Evolutionary conservation across 352 stramenopile species (phyloP).

Genomic region (Phytopythium montanum): DNA sequence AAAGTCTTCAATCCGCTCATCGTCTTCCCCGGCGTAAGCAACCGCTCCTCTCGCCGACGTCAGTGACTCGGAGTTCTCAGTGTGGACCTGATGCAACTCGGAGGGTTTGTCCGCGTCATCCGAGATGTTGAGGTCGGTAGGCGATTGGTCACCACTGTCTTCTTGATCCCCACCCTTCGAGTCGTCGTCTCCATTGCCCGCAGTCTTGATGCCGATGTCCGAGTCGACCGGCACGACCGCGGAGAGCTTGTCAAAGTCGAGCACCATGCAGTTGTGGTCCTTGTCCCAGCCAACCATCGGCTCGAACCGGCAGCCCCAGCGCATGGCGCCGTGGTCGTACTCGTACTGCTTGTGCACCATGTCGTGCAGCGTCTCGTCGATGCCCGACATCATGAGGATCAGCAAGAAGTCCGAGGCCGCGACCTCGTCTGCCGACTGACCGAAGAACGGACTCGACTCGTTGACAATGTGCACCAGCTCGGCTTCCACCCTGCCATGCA

Average conservation of each 20-base stretch:
- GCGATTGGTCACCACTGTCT: background rate
- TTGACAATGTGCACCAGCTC: constrained; percentile 51
- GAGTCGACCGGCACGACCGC: constrained; percentile 14
- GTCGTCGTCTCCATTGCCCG: background rate
- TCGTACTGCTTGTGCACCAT: constrained; percentile 51
- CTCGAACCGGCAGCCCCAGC: constrained; percentile 38
- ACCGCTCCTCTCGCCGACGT: background rate
- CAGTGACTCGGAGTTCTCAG: background rate
- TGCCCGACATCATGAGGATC: constrained; percentile 48
- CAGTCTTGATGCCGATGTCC: background rate
- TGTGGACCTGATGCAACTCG: background rate
- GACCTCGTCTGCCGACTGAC: constrained; percentile 27
- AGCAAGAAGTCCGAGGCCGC: constrained; percentile 42
- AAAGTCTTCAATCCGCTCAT: background rate
- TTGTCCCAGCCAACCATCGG: constrained; percentile 38
- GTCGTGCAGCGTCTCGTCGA: constrained; percentile 62
- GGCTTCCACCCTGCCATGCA: constrained; percentile 33
- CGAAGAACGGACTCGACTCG: constrained; percentile 38
- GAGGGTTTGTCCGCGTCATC: background rate
- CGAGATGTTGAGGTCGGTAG: constrained; percentile 1
- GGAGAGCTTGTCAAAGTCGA: constrained; percentile 51
- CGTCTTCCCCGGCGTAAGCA: background rate
- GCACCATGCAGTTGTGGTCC: constrained; percentile 20
- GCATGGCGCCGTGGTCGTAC: constrained; percentile 36
- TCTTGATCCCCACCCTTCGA: background rate